Conservation (phyloP, 2,329 filamentous ascomycete genomes). For the Tolypocladium ophioglossoides region DNA sequence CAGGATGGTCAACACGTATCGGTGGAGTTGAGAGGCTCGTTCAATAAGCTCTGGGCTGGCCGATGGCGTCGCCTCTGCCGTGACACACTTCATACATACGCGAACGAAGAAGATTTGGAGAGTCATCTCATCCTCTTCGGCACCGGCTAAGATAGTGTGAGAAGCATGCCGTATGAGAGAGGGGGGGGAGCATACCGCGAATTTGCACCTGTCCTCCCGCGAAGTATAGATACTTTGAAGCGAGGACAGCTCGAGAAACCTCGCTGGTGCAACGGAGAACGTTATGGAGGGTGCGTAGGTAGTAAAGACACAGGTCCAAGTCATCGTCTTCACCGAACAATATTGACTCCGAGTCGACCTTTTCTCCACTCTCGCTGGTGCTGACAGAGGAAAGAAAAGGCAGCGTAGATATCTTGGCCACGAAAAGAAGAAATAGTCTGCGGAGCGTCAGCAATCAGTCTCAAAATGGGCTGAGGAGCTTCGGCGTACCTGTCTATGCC, state of each 20-base stretch:
- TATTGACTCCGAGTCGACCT: constrained; percentile 6
- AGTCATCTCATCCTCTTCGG: constrained; percentile 43
- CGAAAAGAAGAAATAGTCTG: constrained; percentile 52
- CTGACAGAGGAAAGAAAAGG: constrained; percentile 31
- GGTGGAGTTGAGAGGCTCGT: constrained; percentile 57
- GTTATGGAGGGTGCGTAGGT: constrained; percentile 63
- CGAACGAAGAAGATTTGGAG: constrained; percentile 60
- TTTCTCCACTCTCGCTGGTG: constrained; percentile 6
- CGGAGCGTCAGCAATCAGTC: not conserved
- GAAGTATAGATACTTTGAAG: constrained; percentile 40
- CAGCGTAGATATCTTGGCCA: constrained; percentile 45
- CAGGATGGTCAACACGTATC: constrained; percentile 58
- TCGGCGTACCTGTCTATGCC: constrained; percentile 50
- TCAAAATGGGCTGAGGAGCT: constrained; percentile 9
- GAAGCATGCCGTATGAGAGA: not conserved
- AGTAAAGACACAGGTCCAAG: constrained; percentile 66
- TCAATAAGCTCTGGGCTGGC: constrained; percentile 15
- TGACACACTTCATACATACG: constrained; percentile 53
- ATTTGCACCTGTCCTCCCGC: constrained; percentile 20
- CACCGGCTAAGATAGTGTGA: constrained; percentile 28
- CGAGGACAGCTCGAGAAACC: constrained; percentile 59
- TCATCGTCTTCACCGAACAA: constrained; percentile 49
- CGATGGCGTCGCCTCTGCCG: constrained; percentile 10
- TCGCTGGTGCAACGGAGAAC: constrained; percentile 58
- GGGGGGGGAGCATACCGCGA: constrained; percentile 34